Base-by-base conservation (phyloP, 2,329 filamentous ascomycete genomes). In the Pestalotiopsis sp. region DNA sequence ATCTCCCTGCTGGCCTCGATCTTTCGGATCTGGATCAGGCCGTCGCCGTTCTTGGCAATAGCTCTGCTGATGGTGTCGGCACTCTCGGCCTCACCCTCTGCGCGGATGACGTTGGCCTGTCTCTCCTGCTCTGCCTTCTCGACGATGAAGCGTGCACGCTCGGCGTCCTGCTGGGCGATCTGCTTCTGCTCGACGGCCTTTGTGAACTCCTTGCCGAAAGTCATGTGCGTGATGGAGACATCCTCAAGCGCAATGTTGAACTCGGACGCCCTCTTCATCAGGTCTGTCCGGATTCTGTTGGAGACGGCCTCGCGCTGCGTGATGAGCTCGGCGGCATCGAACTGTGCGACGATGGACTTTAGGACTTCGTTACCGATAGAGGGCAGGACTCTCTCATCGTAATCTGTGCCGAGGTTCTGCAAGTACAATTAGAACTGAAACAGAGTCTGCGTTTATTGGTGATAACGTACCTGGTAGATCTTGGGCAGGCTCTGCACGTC, bases 231-330 rank as follows among this genome's bases (percentile, higher is more conserved):
- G 83, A 99, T 99, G 79, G 94, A 97, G 70, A 99, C 96, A 79
- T 99, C 96, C 84, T 99, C 96, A 66, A 99, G 93, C 36, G 94
- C 94, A 79, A 99, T 99, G 87, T 99, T 97, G 90, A 99, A 99
- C 83, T 99, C 96, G 77, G 91, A 86, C 62, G 96, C 96, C 77
- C 96, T 95, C 85, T 92, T 94, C 79, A 96, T 91, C 64, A 99
- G 90, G 81, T 99, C 96, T 75, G 88, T 88, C 70, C 93, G 94
- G 86, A 99, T 99, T 77, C 95, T 93, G 83, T 98, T 92, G 73
- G 92, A 95, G 77, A 99, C 96, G 73, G 95, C 94, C 85, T 99
- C 97, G 82, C 96, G 93, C 85, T 99, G 96, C 69, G 96, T 99
- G 87, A 99, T 99, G 76, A 99, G 91, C 85, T 99, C 96, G 72